Conservation (phyloP, 2,329 filamentous ascomycete genomes). For the Colletotrichum sp. region DNA sequence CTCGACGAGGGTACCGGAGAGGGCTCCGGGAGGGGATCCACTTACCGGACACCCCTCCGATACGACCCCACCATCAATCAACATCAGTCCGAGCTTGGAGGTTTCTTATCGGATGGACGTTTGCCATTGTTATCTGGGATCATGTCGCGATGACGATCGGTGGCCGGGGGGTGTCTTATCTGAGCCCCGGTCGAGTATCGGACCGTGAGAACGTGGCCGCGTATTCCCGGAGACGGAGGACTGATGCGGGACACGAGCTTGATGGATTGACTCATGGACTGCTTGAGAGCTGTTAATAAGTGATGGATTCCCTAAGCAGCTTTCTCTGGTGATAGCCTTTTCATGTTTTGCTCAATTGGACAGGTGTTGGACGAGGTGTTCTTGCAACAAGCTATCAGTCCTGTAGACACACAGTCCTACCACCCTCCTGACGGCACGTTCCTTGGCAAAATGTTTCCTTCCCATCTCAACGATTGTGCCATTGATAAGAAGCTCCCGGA, state of each 20-base stretch:
- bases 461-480: neutral
- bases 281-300: fast-evolving
- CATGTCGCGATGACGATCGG: neutral
- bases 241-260: neutral
- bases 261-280: neutral
- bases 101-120: neutral
- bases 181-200: neutral
- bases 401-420: neutral
- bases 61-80: neutral
- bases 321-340: neutral
- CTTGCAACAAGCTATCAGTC: neutral
- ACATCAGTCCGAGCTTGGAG: neutral
- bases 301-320: fast-evolving
- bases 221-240: neutral
- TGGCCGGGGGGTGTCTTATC: neutral
- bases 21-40: constrained; percentile 11
- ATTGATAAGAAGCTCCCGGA: neutral
- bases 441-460: neutral
- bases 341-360: neutral
- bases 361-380: fast-evolving
- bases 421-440: neutral
- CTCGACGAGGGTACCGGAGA: neutral
- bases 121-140: neutral
- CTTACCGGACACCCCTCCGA: constrained; percentile 17
- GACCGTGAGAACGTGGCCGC: neutral